Conservation (phyloP, 2,329 filamentous ascomycete species). For the Ceratocystis eucalypticola region DNA sequence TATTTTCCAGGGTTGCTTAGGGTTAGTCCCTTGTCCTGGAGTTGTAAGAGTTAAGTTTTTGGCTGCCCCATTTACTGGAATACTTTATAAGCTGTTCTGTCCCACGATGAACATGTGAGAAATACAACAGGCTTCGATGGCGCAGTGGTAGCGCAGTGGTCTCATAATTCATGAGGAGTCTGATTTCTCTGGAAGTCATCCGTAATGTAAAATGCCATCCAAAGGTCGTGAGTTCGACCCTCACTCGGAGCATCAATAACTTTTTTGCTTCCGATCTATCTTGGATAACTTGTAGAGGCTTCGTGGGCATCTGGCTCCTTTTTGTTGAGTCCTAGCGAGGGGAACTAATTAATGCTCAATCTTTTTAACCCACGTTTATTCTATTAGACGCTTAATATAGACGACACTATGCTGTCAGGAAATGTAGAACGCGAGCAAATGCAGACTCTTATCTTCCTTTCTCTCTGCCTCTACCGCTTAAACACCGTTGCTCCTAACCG, state of each 20-base stretch:
- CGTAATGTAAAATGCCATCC: constrained; percentile 18
- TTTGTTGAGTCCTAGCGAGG: no score
- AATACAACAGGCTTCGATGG: constrained; percentile 19
- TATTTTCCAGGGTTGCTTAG: no score
- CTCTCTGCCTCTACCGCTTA: constrained; percentile 26
- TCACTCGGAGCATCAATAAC: constrained; percentile 18
- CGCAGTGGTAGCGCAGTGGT: constrained; percentile 20
- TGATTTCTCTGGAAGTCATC: constrained; percentile 15
- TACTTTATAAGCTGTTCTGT: neutral
- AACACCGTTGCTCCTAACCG: constrained; percentile 52
- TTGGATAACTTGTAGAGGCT: no score
- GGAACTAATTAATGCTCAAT: no score
- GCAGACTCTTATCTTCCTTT: neutral
- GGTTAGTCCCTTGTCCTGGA: no score
- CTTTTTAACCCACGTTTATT: no score
- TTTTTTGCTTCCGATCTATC: constrained; percentile 6
- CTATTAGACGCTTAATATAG: no score
- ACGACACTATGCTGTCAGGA: no score
- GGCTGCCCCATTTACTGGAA: no score
- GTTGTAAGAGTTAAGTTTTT: no score
- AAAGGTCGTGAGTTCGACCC: constrained; percentile 21
- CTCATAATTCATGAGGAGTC: constrained; percentile 20
- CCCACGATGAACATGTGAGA: neutral
- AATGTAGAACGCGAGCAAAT: no score
- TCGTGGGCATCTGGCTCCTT: neutral